Percentiles rank a stretch among this genome's conserved stretches.
Evolutionary conservation across 2,329 filamentous ascomycete species (phyloP).

Genomic region (Penicillium digitatum): DNA sequence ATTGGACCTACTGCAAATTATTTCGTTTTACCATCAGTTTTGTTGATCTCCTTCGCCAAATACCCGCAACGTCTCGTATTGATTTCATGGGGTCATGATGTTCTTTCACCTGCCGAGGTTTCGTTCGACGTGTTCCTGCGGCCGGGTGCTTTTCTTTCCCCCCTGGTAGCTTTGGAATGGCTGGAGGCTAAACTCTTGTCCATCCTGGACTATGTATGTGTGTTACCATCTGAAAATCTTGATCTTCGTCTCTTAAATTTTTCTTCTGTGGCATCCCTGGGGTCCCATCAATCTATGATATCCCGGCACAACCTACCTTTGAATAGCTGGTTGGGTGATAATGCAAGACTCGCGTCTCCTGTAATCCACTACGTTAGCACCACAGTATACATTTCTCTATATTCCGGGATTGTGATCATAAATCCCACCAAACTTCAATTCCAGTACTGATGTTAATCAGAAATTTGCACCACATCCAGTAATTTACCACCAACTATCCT

Average conservation of each 20-base stretch:
- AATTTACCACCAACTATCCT: no score
- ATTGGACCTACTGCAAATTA: slow-evolving; percentile 3
- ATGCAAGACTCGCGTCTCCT: background rate
- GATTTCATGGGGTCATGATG: slow-evolving; percentile 20
- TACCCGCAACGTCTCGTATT: slow-evolving; percentile 24
- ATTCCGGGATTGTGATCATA: background rate
- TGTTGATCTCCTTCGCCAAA: slow-evolving; percentile 13
- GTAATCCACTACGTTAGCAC: background rate
- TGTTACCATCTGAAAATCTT: slow-evolving; percentile 4
- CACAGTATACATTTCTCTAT: background rate
- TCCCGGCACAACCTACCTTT: no score
- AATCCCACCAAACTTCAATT: background rate
- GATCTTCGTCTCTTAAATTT: background rate
- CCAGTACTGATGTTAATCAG: no score
- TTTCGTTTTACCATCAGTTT: slow-evolving; percentile 19
- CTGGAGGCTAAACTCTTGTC: background rate
- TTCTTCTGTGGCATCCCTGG: background rate
- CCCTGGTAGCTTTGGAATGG: background rate
- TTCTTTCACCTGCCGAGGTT: slow-evolving; percentile 16
- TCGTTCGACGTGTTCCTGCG: slow-evolving; percentile 10
- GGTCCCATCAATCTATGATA: background rate
- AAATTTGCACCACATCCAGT: background rate
- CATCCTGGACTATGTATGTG: background rate
- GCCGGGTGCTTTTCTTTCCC: background rate
- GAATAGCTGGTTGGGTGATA: background rate